Conservation (phyloP, 257 asterid species). For the Nyctanthes arbortristis region DNA sequence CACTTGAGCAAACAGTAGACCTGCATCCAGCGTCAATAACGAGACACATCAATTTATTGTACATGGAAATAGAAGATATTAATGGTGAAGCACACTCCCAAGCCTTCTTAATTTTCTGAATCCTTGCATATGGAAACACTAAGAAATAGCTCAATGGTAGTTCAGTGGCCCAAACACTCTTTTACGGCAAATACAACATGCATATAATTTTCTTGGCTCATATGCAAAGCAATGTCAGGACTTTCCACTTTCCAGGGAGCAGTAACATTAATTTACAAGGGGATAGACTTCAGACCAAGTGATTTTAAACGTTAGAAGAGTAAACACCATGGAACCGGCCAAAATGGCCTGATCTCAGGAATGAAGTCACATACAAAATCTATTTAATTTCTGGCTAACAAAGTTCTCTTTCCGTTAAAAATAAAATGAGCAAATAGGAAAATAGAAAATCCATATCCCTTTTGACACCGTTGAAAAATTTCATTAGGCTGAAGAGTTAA, state of each 20-base stretch:
- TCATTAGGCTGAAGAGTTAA: neutral
- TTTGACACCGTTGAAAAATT: slow-evolving; percentile 3
- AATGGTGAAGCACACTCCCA: neutral
- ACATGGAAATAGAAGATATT: neutral
- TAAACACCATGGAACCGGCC: neutral
- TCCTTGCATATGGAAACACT: neutral
- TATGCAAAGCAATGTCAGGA: neutral
- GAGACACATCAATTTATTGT: neutral
- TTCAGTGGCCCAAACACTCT: neutral
- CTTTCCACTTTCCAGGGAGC: neutral
- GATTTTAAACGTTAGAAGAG: neutral
- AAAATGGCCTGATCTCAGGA: neutral
- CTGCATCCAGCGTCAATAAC: slow-evolving; percentile 38
- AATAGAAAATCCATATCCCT: neutral
- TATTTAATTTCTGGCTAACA: neutral
- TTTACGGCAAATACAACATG: no score
- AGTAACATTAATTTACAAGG: neutral
- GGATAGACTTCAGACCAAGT: neutral
- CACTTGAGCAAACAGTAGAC: slow-evolving; percentile 65
- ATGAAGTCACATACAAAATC: neutral
- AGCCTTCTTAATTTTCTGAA: neutral
- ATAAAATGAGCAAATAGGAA: neutral
- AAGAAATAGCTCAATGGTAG: neutral
- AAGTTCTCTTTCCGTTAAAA: slow-evolving; percentile 5
- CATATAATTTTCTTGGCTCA: neutral